A percentile compares a stretch with the other conserved stretches of the same genome.
Evolutionary conservation across 176 grass and related monocot genomes (phyloP).

Genomic region (Cenchrus americanus): DNA sequence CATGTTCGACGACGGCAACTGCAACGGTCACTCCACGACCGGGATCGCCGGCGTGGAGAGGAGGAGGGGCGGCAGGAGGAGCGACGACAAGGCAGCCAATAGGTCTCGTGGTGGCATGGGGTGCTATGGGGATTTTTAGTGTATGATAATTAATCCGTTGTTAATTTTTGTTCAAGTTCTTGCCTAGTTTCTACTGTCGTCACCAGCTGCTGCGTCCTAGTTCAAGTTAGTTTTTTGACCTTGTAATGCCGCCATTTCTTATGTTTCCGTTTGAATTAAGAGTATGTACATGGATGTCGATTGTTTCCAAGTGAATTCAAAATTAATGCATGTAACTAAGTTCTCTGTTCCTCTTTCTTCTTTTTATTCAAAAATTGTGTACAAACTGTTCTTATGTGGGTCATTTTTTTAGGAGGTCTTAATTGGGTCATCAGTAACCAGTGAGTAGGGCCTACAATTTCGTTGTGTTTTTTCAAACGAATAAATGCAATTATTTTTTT

Average conservation of each 20-base stretch:
- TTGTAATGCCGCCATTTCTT: background rate
- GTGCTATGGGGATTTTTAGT: background rate
- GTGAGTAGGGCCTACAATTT: no score
- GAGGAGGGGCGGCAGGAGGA: slow-evolving; percentile 29
- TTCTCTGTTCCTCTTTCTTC: background rate
- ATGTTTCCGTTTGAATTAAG: background rate
- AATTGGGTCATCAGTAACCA: no score
- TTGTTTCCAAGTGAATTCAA: background rate
- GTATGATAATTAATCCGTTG: background rate
- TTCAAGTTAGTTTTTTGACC: background rate
- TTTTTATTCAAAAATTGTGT: no score
- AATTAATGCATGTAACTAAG: background rate
- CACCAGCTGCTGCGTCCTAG: background rate
- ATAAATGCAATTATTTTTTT: background rate
- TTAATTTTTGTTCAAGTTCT: background rate
- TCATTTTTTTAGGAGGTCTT: no score
- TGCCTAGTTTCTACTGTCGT: background rate
- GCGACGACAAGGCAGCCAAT: slow-evolving; percentile 33
- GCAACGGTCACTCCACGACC: background rate
- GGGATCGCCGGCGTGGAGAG: background rate
- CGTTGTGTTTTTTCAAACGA: background rate
- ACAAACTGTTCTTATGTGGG: no score
- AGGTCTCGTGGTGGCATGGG: background rate
- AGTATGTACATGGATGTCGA: slow-evolving; percentile 6
- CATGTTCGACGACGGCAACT: slow-evolving; percentile 44